Percentiles rank a stretch among this genome's conserved stretches.
phyloP scores from a whole-genome alignment of 192 early-diverging fungal genomes.

The Borealophlyctis nickersoniae region DNA sequence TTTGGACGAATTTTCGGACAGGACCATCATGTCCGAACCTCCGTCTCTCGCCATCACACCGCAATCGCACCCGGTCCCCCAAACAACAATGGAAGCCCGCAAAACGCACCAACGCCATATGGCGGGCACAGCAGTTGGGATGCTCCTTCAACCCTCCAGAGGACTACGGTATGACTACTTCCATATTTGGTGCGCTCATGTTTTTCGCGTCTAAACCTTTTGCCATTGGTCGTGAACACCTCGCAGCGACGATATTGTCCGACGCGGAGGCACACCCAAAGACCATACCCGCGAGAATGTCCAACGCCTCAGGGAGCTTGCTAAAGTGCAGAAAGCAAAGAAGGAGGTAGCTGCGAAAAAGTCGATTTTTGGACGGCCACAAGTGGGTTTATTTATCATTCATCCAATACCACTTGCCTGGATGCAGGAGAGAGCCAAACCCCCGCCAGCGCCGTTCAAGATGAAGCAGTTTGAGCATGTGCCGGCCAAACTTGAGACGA shows the following conservation, averaged over 20 bases:
- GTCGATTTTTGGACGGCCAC: not conserved
- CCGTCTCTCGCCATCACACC: not conserved
- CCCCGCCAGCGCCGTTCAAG: slow-evolving; percentile 44
- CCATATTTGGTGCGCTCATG: not conserved
- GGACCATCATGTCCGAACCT: no score
- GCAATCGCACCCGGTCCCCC: not conserved
- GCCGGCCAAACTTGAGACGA: slow-evolving; percentile 37
- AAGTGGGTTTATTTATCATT: not conserved
- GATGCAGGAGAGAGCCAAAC: slow-evolving; percentile 27
- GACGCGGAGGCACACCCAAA: slow-evolving; percentile 47
- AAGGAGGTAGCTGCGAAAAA: slow-evolving; percentile 20
- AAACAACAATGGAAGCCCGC: slow-evolving; percentile 36
- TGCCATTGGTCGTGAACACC: not conserved
- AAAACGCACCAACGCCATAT: slow-evolving; percentile 43
- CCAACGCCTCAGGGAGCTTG: slow-evolving; percentile 31
- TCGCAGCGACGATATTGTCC: slow-evolving; percentile 46
- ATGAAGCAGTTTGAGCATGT: slow-evolving; percentile 49
- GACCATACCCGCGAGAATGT: slow-evolving; percentile 49
- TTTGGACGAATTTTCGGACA: no score
- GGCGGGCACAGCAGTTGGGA: slow-evolving; percentile 47
- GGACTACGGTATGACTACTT: slow-evolving; percentile 40
- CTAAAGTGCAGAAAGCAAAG: slow-evolving; percentile 29
- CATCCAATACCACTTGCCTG: not conserved
- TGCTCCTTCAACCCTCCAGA: slow-evolving; percentile 49
- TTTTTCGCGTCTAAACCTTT: not conserved